A percentile compares a stretch with the other conserved stretches of the same genome.
phyloP scores from a whole-genome alignment of 768 basidiomycete genomes.

The Suillus sp. region DNA sequence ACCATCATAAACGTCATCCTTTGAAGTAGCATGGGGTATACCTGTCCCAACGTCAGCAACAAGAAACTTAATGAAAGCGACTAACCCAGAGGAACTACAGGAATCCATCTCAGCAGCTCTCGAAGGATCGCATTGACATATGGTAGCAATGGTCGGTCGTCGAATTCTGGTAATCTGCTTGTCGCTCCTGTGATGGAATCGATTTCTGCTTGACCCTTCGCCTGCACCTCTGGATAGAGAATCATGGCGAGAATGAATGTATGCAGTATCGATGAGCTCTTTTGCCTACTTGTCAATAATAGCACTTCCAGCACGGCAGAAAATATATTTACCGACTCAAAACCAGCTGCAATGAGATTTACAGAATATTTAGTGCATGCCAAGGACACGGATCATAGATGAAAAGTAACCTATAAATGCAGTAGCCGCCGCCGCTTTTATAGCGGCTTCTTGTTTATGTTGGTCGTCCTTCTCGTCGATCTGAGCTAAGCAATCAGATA shows the following conservation, averaged over 20 bases:
- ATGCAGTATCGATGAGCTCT: conserved; percentile 30
- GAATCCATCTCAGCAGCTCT: conserved; percentile 35
- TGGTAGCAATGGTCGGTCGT: conserved; percentile 34
- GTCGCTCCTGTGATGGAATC: conserved; percentile 28
- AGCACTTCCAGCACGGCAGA: background rate
- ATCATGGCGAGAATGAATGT: conserved; percentile 33
- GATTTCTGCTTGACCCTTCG: conserved; percentile 28
- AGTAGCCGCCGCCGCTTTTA: conserved; percentile 30
- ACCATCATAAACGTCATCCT: conserved; percentile 30
- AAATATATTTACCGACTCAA: conserved; percentile 23
- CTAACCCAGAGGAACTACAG: conserved; percentile 28
- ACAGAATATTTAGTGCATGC: background rate
- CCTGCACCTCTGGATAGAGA: conserved; percentile 30
- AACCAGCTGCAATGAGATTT: conserved; percentile 23
- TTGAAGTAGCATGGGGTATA: conserved; percentile 27
- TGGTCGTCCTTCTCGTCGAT: conserved; percentile 22
- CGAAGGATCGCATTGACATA: conserved; percentile 45
- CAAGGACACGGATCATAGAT: background rate
- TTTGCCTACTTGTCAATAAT: background rate
- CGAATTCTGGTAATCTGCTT: conserved; percentile 27
- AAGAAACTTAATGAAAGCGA: background rate
- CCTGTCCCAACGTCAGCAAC: conserved; percentile 15
- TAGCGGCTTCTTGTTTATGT: conserved; percentile 23
- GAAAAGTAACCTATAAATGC: conserved; percentile 24
- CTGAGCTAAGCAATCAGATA: conserved; percentile 25